Percentiles rank a stretch among this genome's conserved stretches.
Conservation (phyloP, 23 red algal genomes). For the Gracilaria caudata region DNA sequence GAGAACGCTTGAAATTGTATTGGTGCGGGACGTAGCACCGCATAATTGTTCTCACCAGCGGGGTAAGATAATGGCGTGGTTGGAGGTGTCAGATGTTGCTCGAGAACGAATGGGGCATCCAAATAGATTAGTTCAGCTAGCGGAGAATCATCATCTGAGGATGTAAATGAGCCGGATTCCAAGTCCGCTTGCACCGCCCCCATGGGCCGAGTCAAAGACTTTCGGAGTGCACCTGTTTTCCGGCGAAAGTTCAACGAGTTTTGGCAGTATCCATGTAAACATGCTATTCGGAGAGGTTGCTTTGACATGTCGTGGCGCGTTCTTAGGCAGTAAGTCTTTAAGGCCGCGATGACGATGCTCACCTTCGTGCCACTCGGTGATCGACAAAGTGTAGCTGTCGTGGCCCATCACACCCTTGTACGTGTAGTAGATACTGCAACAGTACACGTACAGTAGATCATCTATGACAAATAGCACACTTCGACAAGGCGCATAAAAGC, state of each 20-base stretch:
- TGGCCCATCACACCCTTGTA: too few species aligned
- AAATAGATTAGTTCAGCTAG: conserved; percentile 47
- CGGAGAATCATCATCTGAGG: background rate
- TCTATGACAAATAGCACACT: too few species aligned
- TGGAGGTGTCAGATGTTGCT: conserved; percentile 25
- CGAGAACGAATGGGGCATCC: conserved; percentile 61
- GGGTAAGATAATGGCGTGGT: background rate
- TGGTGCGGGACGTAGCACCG: conserved; percentile 5
- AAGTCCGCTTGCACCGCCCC: background rate
- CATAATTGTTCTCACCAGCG: conserved; percentile 10
- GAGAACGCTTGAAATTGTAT: background rate
- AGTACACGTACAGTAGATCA: too few species aligned
- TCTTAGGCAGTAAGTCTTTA: background rate
- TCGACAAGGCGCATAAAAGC: too few species aligned
- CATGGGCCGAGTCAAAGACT: conserved; percentile 34
- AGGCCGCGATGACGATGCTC: too few species aligned
- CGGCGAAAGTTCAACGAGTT: conserved; percentile 42
- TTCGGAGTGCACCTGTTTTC: conserved; percentile 59
- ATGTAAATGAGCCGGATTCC: background rate
- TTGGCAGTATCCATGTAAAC: conserved; percentile 69
- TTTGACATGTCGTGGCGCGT: background rate
- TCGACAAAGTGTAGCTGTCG: too few species aligned
- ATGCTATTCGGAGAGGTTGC: conserved; percentile 48
- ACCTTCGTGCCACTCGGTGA: too few species aligned
- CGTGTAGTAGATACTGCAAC: too few species aligned